Base-by-base conservation (phyloP, 352 stramenopile genomes). In the Phytophthora palmivora region DNA sequence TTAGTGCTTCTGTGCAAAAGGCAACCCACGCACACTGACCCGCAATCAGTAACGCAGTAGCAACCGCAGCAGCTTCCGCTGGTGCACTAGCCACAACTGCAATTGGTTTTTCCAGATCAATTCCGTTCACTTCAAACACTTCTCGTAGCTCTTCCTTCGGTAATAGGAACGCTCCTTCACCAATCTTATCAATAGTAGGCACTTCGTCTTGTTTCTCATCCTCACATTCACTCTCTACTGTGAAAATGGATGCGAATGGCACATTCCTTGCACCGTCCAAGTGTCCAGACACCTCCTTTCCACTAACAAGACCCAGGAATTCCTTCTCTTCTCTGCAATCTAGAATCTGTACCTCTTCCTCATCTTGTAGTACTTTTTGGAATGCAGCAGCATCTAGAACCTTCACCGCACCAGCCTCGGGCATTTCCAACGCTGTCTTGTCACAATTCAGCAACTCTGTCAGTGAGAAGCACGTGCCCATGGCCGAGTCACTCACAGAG, bases 11-110 rank as follows among this genome's bases (percentile, higher is more conserved):
- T 6, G 65, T 30, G 22, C 69, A 86, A 33, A 89, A 71, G 43
- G 73, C 53, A 16, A 88, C 59, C 16, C 42, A 66, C 5, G 56
- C 34, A 26, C 75, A 52, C n/a, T 70, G 63, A 9, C 81, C 78
- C 10, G 66, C 71, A 26, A 89, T 52, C 16, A 87, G 43, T 22
- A 89, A 51, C 0, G 67, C 74, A 57, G 75, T 90, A 6, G 86
- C 86, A 30, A 92, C 80, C 3, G 79, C 64, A 43, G 86, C 84
- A 26, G 77, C 84, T 68, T 93, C 79, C 7, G 68, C 57, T 4
- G 62, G 64, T 26, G 73, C 61, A n/a, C 70, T 75, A 2, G 62
- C 76, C 5, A 91, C 49, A 14, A 92, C 79, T 6, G 74, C 68
- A 22, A 88, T 66, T 9, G 67, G 63, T 7, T 43, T 54, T 9